Evolutionary conservation across 2,329 filamentous ascomycete genomes (phyloP), one percentile per base, ranked within the genome.

Genomic region (Aspergillus sp.): DNA sequence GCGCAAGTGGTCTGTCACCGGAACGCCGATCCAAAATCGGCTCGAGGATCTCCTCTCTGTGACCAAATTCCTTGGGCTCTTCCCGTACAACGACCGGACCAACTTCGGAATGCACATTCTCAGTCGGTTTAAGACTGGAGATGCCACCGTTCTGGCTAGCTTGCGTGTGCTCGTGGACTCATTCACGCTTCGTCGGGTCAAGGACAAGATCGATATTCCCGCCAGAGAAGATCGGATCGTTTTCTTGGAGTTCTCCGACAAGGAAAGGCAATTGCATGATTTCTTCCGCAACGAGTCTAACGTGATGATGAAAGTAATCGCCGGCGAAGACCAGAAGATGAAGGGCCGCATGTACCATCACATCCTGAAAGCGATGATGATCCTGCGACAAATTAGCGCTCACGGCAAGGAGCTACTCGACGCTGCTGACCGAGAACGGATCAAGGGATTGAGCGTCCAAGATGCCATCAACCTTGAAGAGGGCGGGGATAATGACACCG

Each of bases 1-100:
- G 70, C 87, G 93, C 32, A 88, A 93, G 36, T 99, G 95, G 95
- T 94, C 93, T 2, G 91, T 98, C n/a, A 98, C 95, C 0, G 95
- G 94, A 56, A 98, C 95, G 0, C 95, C 93, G 0, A 91, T 98
- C 9, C 94, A 98, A 75, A 99, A 99, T 71, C 88, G 91, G 4
- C 82, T 98, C 2, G 92, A 96, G 65, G 95, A 99, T 73, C 82
- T 98, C 22, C 90, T 91, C 14, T 90, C 94, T 1, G 81, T 98
- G 2, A 87, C 96, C 59, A 90, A 89, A 32, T 98, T 98, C 70
- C 80, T 98, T 47, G 87, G 90, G 14, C 81, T 98, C 14, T 87
- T 87, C 67, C 94, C 94, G 0, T 98, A 98, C 69, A 87, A 96
- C 61, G 89, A 94, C 52, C 85, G 86, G 56, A 80, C 81, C 55